Evolutionary conservation across 192 early-diverging fungal species (phyloP).

Genomic region (Coemansia erecta): DNA sequence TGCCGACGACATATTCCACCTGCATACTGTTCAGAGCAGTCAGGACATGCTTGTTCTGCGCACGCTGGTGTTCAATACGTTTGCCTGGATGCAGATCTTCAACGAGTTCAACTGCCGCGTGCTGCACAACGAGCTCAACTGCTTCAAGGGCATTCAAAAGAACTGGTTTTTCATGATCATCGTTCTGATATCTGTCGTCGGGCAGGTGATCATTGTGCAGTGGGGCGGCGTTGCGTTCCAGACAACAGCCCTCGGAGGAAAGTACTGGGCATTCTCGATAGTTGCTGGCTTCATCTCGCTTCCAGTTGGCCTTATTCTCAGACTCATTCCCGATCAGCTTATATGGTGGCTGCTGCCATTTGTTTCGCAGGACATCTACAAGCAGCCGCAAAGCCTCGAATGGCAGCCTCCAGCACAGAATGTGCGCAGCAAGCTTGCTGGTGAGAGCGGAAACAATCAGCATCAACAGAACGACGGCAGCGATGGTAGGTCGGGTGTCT

Average conservation of each 20-base stretch:
- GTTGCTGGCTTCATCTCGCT: slow-evolving; percentile 75
- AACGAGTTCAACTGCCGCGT: slow-evolving; percentile 87
- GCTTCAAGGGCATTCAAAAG: slow-evolving; percentile 73
- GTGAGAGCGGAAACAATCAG: slow-evolving; percentile 1
- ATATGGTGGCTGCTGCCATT: slow-evolving; percentile 55
- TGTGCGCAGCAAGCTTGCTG: slow-evolving; percentile 44
- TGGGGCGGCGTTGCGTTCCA: slow-evolving; percentile 89
- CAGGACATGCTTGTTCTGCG: slow-evolving; percentile 57
- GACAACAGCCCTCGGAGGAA: slow-evolving; percentile 61
- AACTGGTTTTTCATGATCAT: slow-evolving; percentile 85
- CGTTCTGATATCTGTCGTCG: slow-evolving; percentile 66
- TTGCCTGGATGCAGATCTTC: slow-evolving; percentile 88
- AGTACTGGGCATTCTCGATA: slow-evolving; percentile 83
- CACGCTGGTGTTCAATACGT: slow-evolving; percentile 90
- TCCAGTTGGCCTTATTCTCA: slow-evolving; percentile 80
- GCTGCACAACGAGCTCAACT: slow-evolving; percentile 76
- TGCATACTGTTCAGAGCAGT: slow-evolving; percentile 47
- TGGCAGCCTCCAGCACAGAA: slow-evolving; percentile 52
- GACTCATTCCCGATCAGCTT: slow-evolving; percentile 79
- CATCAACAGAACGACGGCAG: slow-evolving; percentile 3
- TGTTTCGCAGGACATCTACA: slow-evolving; percentile 50
- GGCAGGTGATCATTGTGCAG: slow-evolving; percentile 86
- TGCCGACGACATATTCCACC: slow-evolving; percentile 62
- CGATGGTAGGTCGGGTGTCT: not conserved
- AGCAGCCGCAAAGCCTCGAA: slow-evolving; percentile 46